Evolutionary conservation across 2,329 filamentous ascomycete genomes (phyloP), one percentile per base, ranked within the genome.

Genomic region (Fusarium oligoseptatum): DNA sequence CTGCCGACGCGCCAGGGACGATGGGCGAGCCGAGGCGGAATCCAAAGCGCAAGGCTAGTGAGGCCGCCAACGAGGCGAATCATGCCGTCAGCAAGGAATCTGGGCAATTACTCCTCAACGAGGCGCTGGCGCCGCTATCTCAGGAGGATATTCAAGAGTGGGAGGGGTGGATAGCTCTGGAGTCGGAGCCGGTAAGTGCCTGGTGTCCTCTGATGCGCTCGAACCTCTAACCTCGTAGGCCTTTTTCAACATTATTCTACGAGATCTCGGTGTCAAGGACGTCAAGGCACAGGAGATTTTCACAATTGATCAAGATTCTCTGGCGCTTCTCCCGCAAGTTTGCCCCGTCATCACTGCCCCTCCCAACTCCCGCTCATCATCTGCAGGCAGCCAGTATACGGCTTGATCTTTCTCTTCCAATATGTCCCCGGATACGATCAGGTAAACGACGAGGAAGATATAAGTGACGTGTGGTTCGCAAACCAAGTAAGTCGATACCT

Each of bases 361-460:
- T 3, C 12, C 11, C 45, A 20, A 27, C 22, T 29, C 17, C 20
- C 20, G 14, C 77, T 78, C 39, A 79, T 39, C 22, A 11, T 11
- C 34, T 6, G n/a, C 77, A 94, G 92, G 6, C 89, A 92, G 77
- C 93, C 94, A 2, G 88, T 97, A 3, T 91, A 94, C 77, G 96
- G 96, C 3, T 85, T 98, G n/a, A 93, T 99, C 60, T 97, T 98
- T 73, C 88, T 98, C 2, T 98, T 95, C 78, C 90, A 92, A 68
- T 98, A 89, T 73, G 79, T 91, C 76, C 87, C 89, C 34, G 88
- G 86, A 5, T 83, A 87, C 7, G 84, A 85, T 41, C 81, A 85
- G 61, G 82, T 89, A 36, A 86, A 88, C n/a, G 87, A 90, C 81
- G 75, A 89, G 84, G 78, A 89, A 85, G 78, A 87, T 66, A 86